phyloP scores from a whole-genome alignment of 805 yeast species.

The Lipomyces orientalis region DNA sequence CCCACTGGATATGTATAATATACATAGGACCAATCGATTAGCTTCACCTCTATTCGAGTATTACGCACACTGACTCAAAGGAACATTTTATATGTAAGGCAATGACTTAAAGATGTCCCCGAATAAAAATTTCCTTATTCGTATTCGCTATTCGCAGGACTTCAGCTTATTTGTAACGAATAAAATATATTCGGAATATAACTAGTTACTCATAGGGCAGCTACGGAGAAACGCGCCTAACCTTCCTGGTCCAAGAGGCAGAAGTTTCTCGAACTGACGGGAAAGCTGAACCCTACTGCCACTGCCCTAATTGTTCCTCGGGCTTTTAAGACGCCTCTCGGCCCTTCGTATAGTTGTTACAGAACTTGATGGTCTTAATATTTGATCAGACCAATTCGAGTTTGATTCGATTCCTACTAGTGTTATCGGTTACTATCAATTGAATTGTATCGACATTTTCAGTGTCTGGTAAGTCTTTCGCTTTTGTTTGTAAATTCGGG shows the following conservation, averaged over 20 bases:
- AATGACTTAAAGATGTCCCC: neutral
- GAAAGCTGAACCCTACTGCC: neutral
- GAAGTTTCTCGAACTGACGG: neutral
- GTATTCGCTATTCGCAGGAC: too few relatives aligned
- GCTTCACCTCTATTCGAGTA: neutral
- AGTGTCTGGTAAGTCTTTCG: neutral
- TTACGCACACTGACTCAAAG: neutral
- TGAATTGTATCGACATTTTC: neutral
- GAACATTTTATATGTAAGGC: neutral
- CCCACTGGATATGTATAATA: too few relatives aligned
- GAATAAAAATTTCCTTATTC: too few relatives aligned
- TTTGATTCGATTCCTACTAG: neutral
- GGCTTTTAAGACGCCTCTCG: neutral
- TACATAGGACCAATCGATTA: neutral
- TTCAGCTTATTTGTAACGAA: too few relatives aligned
- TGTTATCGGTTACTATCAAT: neutral
- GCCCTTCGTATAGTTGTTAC: neutral
- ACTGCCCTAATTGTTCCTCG: neutral
- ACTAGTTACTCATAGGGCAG: too few relatives aligned
- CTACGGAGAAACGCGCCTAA: too few relatives aligned
- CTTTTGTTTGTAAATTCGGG: neutral
- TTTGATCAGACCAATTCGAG: neutral
- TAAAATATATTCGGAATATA: too few relatives aligned
- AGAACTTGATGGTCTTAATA: neutral
- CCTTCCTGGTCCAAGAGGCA: neutral